Base-by-base conservation (phyloP, 768 basidiomycete genomes). In the Rhizopogon vulgaris region DNA sequence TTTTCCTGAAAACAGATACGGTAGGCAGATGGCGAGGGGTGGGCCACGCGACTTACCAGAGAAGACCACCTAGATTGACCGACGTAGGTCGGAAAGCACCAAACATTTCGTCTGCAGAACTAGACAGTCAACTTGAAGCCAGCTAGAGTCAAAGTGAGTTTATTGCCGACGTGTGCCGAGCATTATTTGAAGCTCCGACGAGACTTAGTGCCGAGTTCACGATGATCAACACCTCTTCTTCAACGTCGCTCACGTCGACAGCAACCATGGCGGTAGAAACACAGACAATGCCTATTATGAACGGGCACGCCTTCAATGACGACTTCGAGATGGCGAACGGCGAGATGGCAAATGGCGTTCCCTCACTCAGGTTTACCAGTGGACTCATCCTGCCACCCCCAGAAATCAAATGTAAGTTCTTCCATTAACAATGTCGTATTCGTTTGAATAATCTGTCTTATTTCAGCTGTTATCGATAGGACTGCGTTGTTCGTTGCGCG, bases 331-430 rank as follows among this genome's bases (percentile, higher is more conserved):
- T 73, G 22, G 22, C 3, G 22, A 22, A 22, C 3, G 22, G 22
- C 12, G 72, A 73, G 25, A 75, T 73, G 65, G 72, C 14, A 8
- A 50, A 75, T 40, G 60, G 60, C 43, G 61, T 60, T 37, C 69
- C 66, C 30, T 56, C 66, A 18, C 58, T 56, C 57, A 77, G 87
- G 62, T 92, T 89, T 63, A 75, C 85, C 18, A 85, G 78, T 52
- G 93, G 93, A 41, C 81, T 97, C 62, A 97, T 98, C 71, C 85
- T 94, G 24, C 95, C 95, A 56, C 93, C 95, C 1, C 93, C 91
- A 36, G 94, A 95, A 67, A 94, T 97, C 62, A 92, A 95, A 77
- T 85, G 93, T 85, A 59, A 84, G 73, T 32, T 6, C 42, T 40
- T 32, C 15, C 14, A 42, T 18, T 15, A 22, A 3, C 22, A 22